Conservation (phyloP, 2,329 filamentous ascomycete genomes). For the Penicillium sp. region DNA sequence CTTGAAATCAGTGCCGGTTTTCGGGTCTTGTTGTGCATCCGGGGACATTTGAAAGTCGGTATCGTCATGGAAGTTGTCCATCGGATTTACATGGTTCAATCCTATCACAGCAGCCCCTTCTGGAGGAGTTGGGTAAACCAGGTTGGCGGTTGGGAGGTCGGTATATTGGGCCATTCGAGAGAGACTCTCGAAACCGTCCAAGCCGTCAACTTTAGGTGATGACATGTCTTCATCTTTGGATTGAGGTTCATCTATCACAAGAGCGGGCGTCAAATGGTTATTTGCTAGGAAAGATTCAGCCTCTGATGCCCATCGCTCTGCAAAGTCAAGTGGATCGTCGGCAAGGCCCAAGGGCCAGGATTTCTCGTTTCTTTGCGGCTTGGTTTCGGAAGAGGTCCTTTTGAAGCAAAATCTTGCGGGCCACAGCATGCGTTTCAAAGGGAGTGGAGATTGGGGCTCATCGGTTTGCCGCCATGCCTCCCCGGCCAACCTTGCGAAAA, state of each 20-base stretch:
- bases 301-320: slow-evolving; percentile 40
- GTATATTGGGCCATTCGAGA: slow-evolving; percentile 40
- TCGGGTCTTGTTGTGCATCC: slow-evolving; percentile 11
- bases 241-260: slow-evolving; percentile 22
- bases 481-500: slow-evolving; percentile 38
- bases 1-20: slow-evolving; percentile 19
- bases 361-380: not conserved
- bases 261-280: slow-evolving; percentile 17
- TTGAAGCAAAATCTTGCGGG: slow-evolving; percentile 46
- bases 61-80: slow-evolving; percentile 35
- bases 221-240: slow-evolving; percentile 26
- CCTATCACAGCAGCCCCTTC: slow-evolving; percentile 45
- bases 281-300: slow-evolving; percentile 23
- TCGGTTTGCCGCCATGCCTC: slow-evolving; percentile 31
- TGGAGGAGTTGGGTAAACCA: slow-evolving; percentile 57
- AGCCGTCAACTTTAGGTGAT: slow-evolving; percentile 24
- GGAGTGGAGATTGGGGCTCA: slow-evolving; percentile 28
- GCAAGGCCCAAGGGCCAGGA: slow-evolving; percentile 19
- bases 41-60: slow-evolving; percentile 23
- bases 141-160: slow-evolving; percentile 42
- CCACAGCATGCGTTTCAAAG: slow-evolving; percentile 46
- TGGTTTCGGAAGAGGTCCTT: slow-evolving; percentile 26
- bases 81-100: slow-evolving; percentile 26
- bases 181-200: slow-evolving; percentile 39
- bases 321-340: slow-evolving; percentile 45